These are phyloP conservation scores for Pythium utonaiense DNA, from an alignment of 352 stramenopile species.

Conservation along the genomic window DNA sequence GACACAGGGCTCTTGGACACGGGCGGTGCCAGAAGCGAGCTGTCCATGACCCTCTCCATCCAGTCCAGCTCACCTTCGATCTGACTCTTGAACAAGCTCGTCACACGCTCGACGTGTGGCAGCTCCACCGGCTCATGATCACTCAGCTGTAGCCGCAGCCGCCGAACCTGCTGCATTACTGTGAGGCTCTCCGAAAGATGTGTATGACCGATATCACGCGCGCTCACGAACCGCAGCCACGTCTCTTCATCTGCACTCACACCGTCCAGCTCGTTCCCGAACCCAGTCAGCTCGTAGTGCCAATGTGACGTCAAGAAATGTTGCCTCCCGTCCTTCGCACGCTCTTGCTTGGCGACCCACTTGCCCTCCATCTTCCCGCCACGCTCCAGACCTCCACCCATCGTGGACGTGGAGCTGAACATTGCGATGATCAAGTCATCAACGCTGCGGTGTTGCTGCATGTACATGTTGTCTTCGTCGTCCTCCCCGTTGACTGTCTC, in stretches of 20 bases:
- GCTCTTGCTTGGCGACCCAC: constrained; percentile 7
- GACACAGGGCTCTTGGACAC: not conserved
- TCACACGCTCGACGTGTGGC: constrained; percentile 1
- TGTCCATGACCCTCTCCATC: constrained; percentile 3
- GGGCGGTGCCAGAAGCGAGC: not conserved
- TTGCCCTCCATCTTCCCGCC: constrained; percentile 5
- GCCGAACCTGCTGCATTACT: constrained; percentile 12
- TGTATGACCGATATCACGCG: constrained; percentile 5
- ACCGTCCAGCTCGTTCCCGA: constrained; percentile 8
- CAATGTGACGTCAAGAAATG: not conserved
- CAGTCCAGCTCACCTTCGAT: constrained; percentile 8
- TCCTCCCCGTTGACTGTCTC: not conserved
- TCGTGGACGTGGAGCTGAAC: not conserved
- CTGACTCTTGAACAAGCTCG: constrained; percentile 9
- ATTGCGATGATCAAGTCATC: constrained; percentile 11
- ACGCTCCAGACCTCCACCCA: not conserved
- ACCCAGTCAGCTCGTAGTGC: not conserved
- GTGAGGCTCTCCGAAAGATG: not conserved
- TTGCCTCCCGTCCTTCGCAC: not conserved
- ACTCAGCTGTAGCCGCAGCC: not conserved
- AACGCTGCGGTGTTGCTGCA: not conserved
- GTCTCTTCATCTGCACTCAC: constrained; percentile 5
- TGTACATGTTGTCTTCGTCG: constrained; percentile 1
- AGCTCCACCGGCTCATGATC: not conserved
- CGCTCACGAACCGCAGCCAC: constrained; percentile 14